These are phyloP conservation scores for Hypoxylon rubiginosum DNA, from an alignment of 2,329 filamentous ascomycete genomes.

Conservation along the genomic window DNA sequence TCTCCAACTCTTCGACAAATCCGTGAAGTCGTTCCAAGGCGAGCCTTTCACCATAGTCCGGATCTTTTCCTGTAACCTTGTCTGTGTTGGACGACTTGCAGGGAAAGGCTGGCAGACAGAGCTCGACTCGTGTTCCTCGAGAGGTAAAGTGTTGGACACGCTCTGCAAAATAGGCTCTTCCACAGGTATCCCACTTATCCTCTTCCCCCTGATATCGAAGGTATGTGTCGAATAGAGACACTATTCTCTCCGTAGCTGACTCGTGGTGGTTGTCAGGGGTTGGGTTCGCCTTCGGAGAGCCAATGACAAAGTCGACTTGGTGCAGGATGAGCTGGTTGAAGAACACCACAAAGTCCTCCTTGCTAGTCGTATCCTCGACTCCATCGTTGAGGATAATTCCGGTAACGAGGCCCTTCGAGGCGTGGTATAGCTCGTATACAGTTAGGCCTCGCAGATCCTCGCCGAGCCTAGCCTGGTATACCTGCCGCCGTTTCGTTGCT, in stretches of 20 bases:
- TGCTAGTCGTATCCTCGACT: background rate
- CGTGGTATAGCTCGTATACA: constrained; percentile 17
- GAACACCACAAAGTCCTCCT: constrained; percentile 30
- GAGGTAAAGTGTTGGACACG: constrained; percentile 36
- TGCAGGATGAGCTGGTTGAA: constrained; percentile 28
- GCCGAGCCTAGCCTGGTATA: constrained; percentile 12
- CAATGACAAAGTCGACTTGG: constrained; percentile 27
- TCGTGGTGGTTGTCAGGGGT: background rate
- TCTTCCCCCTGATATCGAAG: constrained; percentile 35
- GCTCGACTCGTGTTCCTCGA: constrained; percentile 21
- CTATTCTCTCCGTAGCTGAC: constrained; percentile 19
- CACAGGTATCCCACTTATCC: constrained; percentile 30
- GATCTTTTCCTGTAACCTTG: constrained; percentile 52
- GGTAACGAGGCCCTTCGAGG: constrained; percentile 2
- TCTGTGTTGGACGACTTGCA: constrained; percentile 56
- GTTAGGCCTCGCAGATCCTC: constrained; percentile 13
- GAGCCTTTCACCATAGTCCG: constrained; percentile 54
- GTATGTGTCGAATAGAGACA: constrained; percentile 31
- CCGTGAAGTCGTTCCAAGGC: constrained; percentile 50
- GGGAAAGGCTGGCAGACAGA: constrained; percentile 55
- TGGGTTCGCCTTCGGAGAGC: background rate
- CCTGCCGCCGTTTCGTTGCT: constrained; percentile 1
- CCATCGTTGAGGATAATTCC: constrained; percentile 26
- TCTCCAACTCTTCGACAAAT: constrained; percentile 50
- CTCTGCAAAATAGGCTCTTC: constrained; percentile 28